Conservation (phyloP, 1,139 yeast genomes). For the Geotrichum reessii region DNA sequence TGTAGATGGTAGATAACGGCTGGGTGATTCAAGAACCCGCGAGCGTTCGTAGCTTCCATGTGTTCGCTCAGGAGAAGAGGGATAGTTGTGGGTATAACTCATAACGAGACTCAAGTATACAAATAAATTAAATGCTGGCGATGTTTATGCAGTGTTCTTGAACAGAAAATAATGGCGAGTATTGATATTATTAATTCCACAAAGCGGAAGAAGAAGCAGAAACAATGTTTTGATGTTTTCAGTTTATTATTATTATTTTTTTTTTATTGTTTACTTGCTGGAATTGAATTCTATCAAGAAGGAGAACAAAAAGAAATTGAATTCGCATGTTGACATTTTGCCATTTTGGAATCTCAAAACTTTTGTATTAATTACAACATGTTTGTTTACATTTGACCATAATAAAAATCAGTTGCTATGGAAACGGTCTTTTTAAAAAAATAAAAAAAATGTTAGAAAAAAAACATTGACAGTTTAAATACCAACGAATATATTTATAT, state of each 20-base stretch:
- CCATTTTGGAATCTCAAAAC: too few relatives aligned
- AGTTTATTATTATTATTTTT: neutral
- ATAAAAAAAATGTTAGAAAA: neutral
- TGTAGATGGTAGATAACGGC: neutral
- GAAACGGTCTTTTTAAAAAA: too few relatives aligned
- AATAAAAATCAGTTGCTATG: neutral
- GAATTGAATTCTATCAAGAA: neutral
- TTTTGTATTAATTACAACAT: too few relatives aligned
- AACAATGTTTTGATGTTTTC: neutral
- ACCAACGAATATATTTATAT: neutral
- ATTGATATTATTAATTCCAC: neutral
- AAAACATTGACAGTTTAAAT: neutral
- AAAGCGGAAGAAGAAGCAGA: neutral
- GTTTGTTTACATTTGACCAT: neutral
- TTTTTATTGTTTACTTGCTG: neutral
- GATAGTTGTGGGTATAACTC: neutral
- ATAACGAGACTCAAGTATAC: neutral
- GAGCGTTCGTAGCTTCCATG: neutral
- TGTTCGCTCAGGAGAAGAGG: neutral
- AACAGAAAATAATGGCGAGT: neutral
- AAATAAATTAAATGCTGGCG: neutral
- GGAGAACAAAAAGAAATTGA: neutral
- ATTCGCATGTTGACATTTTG: neutral
- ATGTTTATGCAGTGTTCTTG: neutral
- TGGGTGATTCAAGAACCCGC: neutral